phyloP scores from a whole-genome alignment of 2,329 filamentous ascomycete genomes.

The Didymosphaeria variabile region DNA sequence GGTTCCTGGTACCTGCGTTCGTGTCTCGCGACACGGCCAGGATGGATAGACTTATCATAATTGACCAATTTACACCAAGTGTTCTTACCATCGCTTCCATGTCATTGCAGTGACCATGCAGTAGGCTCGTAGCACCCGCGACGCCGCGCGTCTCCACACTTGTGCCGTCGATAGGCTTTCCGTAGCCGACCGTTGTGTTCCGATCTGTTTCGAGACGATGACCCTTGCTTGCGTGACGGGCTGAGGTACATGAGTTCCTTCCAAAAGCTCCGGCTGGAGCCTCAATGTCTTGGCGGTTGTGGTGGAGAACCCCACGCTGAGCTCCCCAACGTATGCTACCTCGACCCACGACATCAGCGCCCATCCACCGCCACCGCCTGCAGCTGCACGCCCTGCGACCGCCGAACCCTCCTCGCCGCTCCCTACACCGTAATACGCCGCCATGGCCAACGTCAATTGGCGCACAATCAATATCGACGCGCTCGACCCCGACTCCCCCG shows the following conservation, averaged over 20 bases:
- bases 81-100: constrained; percentile 21
- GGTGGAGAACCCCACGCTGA: constrained; percentile 43
- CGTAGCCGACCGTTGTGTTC: constrained; percentile 25
- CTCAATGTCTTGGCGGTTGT: constrained; percentile 35
- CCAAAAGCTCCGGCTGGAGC: constrained; percentile 31
- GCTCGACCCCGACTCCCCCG: constrained; percentile 85
- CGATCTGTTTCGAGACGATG: constrained; percentile 36
- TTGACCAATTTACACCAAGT: constrained; percentile 40
- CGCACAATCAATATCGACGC: constrained; percentile 95
- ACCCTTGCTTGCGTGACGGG: constrained; percentile 49
- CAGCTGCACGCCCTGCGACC: constrained; percentile 20
- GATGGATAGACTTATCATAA: constrained; percentile 47
- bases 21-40: constrained; percentile 46
- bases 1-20: constrained; percentile 36
- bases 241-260: constrained; percentile 27
- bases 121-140: constrained; percentile 35
- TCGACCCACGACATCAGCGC: constrained; percentile 29
- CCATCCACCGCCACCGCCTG: constrained; percentile 23
- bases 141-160: constrained; percentile 36
- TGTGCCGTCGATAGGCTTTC: constrained; percentile 30
- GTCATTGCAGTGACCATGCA: constrained; percentile 19
- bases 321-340: constrained; percentile 31
- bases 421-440: constrained; percentile 23
- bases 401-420: constrained; percentile 9
- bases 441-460: constrained; percentile 66